Conservation (phyloP, 78 protist genomes). For the Dictyostelium purpureum region DNA sequence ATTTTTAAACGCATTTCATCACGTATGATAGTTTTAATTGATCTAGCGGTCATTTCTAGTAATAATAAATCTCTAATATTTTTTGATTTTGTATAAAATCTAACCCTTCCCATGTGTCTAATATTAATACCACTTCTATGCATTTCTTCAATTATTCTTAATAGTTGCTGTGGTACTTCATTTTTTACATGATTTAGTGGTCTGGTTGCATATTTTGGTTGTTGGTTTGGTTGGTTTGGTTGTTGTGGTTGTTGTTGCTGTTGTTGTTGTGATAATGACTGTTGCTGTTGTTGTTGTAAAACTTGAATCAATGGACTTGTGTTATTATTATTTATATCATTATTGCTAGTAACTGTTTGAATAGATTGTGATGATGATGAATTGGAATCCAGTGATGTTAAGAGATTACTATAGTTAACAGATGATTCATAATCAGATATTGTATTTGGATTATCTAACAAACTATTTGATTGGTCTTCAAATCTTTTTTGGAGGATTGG, state of each 20-base stretch:
- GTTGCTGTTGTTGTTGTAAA: neutral
- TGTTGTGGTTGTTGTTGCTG: neutral
- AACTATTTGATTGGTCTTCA: slow-evolving; percentile 16
- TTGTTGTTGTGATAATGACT: neutral
- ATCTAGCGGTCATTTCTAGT: slow-evolving; percentile 78
- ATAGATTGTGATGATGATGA: slow-evolving; percentile 16
- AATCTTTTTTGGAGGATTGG: slow-evolving; percentile 57
- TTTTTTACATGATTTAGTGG: slow-evolving; percentile 49
- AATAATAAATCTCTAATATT: slow-evolving; percentile 33
- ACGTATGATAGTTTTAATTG: slow-evolving; percentile 52
- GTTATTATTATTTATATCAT: neutral
- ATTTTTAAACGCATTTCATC: slow-evolving; percentile 66
- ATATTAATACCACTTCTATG: slow-evolving; percentile 80
- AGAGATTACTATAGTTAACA: neutral
- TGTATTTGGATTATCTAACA: slow-evolving; percentile 1
- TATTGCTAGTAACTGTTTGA: neutral
- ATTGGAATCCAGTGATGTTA: slow-evolving; percentile 1
- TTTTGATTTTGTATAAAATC: neutral
- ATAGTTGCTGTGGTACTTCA: slow-evolving; percentile 49
- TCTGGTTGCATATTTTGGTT: neutral
- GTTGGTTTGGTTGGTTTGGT: neutral
- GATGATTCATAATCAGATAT: slow-evolving; percentile 11
- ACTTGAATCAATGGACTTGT: neutral
- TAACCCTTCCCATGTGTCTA: slow-evolving; percentile 80
- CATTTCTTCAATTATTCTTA: slow-evolving; percentile 61